phyloP scores from a whole-genome alignment of 129 eudicot species.

The Flaveria ramosissima region DNA sequence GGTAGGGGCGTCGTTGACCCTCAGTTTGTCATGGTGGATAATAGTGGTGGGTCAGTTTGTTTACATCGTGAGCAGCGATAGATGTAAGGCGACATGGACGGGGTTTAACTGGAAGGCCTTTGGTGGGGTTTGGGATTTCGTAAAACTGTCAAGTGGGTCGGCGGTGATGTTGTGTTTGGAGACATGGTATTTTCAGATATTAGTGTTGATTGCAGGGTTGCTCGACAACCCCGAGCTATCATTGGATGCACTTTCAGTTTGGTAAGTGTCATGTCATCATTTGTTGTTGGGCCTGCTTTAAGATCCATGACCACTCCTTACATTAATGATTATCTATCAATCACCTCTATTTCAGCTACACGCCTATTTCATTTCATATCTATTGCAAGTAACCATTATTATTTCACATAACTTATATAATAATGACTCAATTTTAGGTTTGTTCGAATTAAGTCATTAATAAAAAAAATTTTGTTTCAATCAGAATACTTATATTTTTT shows the following conservation, averaged over 20 bases:
- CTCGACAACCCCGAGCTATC: conserved; percentile 66
- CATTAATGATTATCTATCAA: too few species aligned
- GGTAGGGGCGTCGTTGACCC: conserved; percentile 61
- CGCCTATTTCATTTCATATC: too few species aligned
- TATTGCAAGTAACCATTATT: too few species aligned
- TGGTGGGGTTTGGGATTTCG: conserved; percentile 64
- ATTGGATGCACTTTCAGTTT: conserved; percentile 67
- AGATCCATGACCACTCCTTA: too few species aligned
- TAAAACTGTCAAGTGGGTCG: conserved; percentile 65
- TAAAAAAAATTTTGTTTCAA: too few species aligned
- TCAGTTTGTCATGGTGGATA: conserved; percentile 87
- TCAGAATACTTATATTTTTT: too few species aligned
- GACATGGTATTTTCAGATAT: conserved; percentile 70
- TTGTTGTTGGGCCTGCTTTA: too few species aligned
- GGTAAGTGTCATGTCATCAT: conserved; percentile 34
- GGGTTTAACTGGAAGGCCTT: conserved; percentile 64
- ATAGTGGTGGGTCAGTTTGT: conserved; percentile 59
- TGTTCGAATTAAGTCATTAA: too few species aligned
- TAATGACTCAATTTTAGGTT: too few species aligned
- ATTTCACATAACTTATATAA: too few species aligned
- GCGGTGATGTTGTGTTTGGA: conserved; percentile 86
- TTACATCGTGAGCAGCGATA: conserved; percentile 53
- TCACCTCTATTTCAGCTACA: too few species aligned
- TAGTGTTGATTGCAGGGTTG: conserved; percentile 62
- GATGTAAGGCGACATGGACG: conserved; percentile 65